These are phyloP conservation scores for Mycena rebaudengoi DNA, from an alignment of 768 basidiomycete genomes.

Conservation along the genomic window DNA sequence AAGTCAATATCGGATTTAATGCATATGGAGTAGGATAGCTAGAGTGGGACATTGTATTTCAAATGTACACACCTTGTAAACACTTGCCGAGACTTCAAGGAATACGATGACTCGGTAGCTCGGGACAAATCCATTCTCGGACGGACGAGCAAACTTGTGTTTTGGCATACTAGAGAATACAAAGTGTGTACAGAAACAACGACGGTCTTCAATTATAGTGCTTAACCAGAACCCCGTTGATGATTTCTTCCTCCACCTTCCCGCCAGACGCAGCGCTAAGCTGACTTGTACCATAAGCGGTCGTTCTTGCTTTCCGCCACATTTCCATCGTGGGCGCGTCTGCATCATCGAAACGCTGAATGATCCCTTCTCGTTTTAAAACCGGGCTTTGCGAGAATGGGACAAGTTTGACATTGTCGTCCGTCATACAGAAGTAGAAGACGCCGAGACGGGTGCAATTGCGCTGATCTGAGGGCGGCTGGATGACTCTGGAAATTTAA, in stretches of 20 bases:
- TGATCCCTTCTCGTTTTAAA: conserved; percentile 53
- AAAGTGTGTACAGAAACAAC: background rate
- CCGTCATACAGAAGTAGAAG: conserved; percentile 64
- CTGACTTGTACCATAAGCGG: conserved; percentile 58
- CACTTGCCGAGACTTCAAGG: no score
- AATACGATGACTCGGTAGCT: no score
- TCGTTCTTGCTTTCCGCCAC: conserved; percentile 61
- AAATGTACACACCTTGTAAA: background rate
- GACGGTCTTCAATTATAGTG: conserved; percentile 64
- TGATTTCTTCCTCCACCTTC: conserved; percentile 61
- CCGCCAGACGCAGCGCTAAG: conserved; percentile 50
- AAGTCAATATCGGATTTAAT: background rate
- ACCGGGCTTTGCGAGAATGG: conserved; percentile 59
- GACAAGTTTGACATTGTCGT: conserved; percentile 57
- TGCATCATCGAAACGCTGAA: conserved; percentile 43
- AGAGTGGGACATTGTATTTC: background rate
- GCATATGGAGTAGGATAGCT: background rate
- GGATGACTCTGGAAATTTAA: conserved; percentile 53
- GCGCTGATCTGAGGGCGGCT: conserved; percentile 65
- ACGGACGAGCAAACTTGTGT: no score
- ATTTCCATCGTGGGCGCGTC: conserved; percentile 59
- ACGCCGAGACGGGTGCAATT: conserved; percentile 58
- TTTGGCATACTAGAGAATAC: no score
- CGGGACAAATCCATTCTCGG: no score
- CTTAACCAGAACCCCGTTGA: conserved; percentile 63